Conservation (phyloP, 1,284 basidiomycete genomes). For the Peniophora sp. region DNA sequence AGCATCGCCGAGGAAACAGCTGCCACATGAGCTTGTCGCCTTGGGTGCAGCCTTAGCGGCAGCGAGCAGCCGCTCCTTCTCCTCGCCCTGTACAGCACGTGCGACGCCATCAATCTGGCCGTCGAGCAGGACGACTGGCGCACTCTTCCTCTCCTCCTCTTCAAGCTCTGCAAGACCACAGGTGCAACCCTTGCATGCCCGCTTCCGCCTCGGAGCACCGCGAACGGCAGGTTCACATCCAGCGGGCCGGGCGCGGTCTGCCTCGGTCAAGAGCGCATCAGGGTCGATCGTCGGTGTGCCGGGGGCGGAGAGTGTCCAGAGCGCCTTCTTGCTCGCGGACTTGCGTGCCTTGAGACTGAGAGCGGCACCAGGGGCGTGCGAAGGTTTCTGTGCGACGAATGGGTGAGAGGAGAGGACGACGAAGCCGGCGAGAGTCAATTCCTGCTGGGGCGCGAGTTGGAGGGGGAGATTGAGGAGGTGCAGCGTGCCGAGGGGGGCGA, state of each 20-base stretch:
- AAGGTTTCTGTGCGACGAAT: conserved; percentile 63
- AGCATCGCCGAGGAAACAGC: conserved; percentile 95
- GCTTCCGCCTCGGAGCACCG: conserved; percentile 58
- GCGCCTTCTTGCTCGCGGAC: conserved; percentile 64
- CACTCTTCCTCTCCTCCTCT: conserved; percentile 59
- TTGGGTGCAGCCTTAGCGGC: conserved; percentile 68
- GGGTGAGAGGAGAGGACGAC: conserved; percentile 37
- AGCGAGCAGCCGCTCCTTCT: conserved; percentile 53
- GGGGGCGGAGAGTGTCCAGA: conserved; percentile 67
- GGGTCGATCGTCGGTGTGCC: conserved; percentile 66
- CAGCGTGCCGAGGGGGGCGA: conserved; percentile 59
- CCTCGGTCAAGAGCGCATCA: conserved; percentile 66
- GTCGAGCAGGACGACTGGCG: conserved; percentile 64
- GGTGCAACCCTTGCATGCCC: conserved; percentile 91
- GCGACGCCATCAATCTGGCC: conserved; percentile 46
- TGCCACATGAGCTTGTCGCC: conserved; percentile 95
- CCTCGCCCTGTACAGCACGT: conserved; percentile 54
- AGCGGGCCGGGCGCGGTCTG: conserved; percentile 63
- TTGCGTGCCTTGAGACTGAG: conserved; percentile 29
- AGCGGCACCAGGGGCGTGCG: conserved; percentile 27
- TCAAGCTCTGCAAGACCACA: conserved; percentile 93
- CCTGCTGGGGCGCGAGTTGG: conserved; percentile 34
- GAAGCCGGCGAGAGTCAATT: conserved; percentile 60
- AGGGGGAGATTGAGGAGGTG: conserved; percentile 50
- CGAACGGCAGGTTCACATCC: conserved; percentile 56